Conservation (phyloP, 169 alveolate genomes). For the Cryptosporidium ryanae region DNA sequence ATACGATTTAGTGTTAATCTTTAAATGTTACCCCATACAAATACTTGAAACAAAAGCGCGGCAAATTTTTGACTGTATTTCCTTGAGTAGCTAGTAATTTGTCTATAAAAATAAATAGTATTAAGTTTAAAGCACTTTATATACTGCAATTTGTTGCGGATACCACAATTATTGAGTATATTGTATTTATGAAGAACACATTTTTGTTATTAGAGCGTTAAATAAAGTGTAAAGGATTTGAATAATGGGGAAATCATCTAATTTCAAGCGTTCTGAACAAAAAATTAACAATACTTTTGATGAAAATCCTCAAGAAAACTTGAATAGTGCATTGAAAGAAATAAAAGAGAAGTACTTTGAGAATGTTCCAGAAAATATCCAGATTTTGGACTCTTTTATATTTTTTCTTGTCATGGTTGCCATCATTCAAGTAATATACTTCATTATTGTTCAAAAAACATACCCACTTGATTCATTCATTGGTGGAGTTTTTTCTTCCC, state of each 20-base stretch:
- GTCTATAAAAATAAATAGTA: too few relatives aligned
- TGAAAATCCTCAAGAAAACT: neutral
- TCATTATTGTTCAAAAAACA: constrained; percentile 29
- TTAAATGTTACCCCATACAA: constrained; percentile 24
- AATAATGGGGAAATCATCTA: neutral
- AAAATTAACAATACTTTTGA: neutral
- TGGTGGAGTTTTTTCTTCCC: constrained; percentile 50
- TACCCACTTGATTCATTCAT: constrained; percentile 65
- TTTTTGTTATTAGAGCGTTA: neutral
- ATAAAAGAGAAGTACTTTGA: constrained; percentile 23
- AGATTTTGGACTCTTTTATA: constrained; percentile 36
- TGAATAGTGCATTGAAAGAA: constrained; percentile 20
- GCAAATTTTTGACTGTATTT: neutral
- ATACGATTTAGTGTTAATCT: neutral
- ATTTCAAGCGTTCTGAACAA: too few relatives aligned
- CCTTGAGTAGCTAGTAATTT: neutral
- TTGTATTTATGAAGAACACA: too few relatives aligned
- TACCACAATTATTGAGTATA: too few relatives aligned
- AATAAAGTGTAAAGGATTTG: neutral
- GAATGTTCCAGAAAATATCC: constrained; percentile 58
- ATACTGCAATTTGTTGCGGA: too few relatives aligned
- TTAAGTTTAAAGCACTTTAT: neutral
- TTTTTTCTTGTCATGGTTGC: constrained; percentile 20
- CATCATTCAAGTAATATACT: constrained; percentile 34
- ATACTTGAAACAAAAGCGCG: constrained; percentile 16